Evolutionary conservation across 2,329 filamentous ascomycete species (phyloP), one percentile per base, ranked within the genome.

Genomic region (Nothophoma quercina): DNA sequence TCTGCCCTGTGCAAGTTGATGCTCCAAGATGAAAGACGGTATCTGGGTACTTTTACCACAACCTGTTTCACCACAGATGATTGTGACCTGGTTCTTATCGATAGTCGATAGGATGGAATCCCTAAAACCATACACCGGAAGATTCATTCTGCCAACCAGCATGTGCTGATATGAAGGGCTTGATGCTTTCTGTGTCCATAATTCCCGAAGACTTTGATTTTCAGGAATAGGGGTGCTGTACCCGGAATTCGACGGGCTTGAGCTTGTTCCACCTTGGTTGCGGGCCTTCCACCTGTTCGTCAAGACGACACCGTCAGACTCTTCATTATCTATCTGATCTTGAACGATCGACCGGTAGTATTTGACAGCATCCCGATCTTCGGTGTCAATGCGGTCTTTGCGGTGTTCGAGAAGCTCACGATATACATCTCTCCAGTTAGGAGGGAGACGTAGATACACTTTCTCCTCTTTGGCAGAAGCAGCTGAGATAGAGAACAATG

Each of bases 11-110:
- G 86, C 84, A 41, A 99, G 83, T 68, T 97, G 88, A 65, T 96
- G 86, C 72, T 99, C 95, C 7, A 99, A 80, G 46, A 99, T 85
- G 69, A 96, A 98, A 0, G 93, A 88, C 5, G 95, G 95, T n/a
- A 97, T 89, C 68, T 99, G 95, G 0, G 95, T 99, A 74, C 92
- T 97, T 79, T 99, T 99, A 59, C 95, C 95, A 71, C 89, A 97
- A 62, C 95, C 95, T 2, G 95, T 99, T 76, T 99, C 95, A 70
- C 95, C 95, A 70, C 93, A 98, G 23, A 99, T 85, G 54, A 99
- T 97, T 8, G 95, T 87, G 8, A 96, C 89, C 67, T 95, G 93
- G 60, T 96, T 84, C 18, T 84, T 81, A 38, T 91, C 88, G 23
- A 99, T 87, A 2, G 90, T 85, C 21, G 85, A 81, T 10, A 98